These are phyloP conservation scores for Amborella trichopoda DNA, from an alignment of 164 flowering plant genomes.

Conservation along the genomic window DNA sequence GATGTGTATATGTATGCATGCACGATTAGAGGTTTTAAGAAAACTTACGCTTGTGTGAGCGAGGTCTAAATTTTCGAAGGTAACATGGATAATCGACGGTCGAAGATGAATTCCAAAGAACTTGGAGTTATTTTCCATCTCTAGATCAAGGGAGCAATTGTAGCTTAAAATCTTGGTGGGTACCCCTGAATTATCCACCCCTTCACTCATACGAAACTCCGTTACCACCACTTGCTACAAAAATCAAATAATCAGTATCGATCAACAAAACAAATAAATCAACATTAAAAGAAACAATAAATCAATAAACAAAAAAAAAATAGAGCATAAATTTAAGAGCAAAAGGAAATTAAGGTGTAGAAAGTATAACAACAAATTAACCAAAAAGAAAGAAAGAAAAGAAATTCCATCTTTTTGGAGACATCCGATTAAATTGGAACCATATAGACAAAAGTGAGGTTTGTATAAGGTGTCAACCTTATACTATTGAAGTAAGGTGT, in stretches of 20 bases:
- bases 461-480: too few relatives aligned
- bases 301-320: background rate
- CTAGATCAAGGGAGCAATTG: conserved; percentile 41
- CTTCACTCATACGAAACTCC: conserved; percentile 50
- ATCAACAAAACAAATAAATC: background rate
- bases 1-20: too few relatives aligned
- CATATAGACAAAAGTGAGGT: too few relatives aligned
- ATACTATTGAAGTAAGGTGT: too few relatives aligned
- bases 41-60: too few relatives aligned
- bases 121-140: conserved; percentile 57
- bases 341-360: too few relatives aligned
- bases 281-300: background rate
- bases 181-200: conserved; percentile 62
- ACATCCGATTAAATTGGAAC: too few relatives aligned
- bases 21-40: too few relatives aligned
- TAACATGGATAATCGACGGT: too few relatives aligned
- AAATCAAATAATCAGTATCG: background rate
- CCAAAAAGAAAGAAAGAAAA: background rate
- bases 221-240: conserved; percentile 37
- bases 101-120: conserved; percentile 59
- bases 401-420: background rate
- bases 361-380: too few relatives aligned
- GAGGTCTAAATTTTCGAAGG: too few relatives aligned
- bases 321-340: background rate
- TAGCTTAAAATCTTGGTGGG: conserved; percentile 51